Percentiles rank a stretch among this genome's conserved stretches.
Evolutionary conservation across 108 stramenopile genomes (phyloP).

Genomic region (Cyclotella atomus): DNA sequence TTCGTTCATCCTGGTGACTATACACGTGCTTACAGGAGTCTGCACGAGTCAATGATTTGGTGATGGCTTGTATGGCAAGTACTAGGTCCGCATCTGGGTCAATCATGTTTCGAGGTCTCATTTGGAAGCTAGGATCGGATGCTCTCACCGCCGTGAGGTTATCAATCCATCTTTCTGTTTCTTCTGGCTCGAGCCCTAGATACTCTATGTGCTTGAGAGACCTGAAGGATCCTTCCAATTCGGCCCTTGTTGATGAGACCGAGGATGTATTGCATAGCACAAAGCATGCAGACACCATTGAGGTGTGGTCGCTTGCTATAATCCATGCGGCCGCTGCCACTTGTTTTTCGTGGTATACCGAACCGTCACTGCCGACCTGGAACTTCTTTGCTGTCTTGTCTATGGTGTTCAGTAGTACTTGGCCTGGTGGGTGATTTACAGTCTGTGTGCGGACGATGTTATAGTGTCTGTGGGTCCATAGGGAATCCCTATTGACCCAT

Average conservation of each 20-base stretch:
- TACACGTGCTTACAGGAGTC: background rate
- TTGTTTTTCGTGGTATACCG: background rate
- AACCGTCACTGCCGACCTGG: constrained; percentile 9
- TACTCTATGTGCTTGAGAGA: constrained; percentile 10
- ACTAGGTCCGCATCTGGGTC: background rate
- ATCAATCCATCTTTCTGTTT: constrained; percentile 8
- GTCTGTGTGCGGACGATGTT: background rate
- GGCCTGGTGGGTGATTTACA: background rate
- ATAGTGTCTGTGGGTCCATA: background rate
- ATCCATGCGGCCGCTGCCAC: constrained; percentile 23
- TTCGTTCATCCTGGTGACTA: constrained; percentile 11
- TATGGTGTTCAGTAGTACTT: background rate
- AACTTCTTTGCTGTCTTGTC: background rate
- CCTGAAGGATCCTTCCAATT: background rate
- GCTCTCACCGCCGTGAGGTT: background rate
- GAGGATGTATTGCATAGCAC: background rate
- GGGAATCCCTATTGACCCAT: background rate
- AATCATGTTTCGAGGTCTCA: background rate
- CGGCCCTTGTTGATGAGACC: background rate
- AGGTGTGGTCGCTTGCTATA: background rate
- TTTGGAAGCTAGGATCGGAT: background rate
- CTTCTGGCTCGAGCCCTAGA: background rate
- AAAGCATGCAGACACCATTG: background rate
- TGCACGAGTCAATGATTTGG: background rate
- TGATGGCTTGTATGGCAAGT: constrained; percentile 9